Percentiles rank a stretch among this genome's conserved stretches.
Evolutionary conservation across 139 green algal genomes (phyloP).

Genomic region (Coccomyxa sp.): DNA sequence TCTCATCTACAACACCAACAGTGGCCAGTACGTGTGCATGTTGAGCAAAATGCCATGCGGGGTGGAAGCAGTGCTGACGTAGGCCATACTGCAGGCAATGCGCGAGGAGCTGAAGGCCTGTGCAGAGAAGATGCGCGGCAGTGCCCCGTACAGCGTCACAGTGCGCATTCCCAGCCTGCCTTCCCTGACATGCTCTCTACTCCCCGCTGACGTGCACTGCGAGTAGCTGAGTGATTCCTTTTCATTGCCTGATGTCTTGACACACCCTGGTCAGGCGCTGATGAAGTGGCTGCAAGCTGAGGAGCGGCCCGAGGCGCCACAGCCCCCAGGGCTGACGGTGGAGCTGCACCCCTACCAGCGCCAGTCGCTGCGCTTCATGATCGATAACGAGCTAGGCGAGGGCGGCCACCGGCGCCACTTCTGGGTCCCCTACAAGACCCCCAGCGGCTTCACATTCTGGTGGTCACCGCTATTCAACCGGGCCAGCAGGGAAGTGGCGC

Average conservation of each 20-base stretch:
- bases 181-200: neutral
- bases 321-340: slow-evolving; percentile 26
- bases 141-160: neutral
- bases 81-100: too few species aligned
- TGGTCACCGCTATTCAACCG: slow-evolving; percentile 41
- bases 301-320: slow-evolving; percentile 6
- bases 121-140: neutral
- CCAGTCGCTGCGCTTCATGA: slow-evolving; percentile 69
- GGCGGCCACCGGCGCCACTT: slow-evolving; percentile 27
- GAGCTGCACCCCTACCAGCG: slow-evolving; percentile 58
- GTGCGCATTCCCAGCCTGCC: neutral
- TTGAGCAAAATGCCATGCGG: neutral
- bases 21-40: too few species aligned
- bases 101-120: too few species aligned
- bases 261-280: slow-evolving; percentile 1
- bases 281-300: slow-evolving; percentile 16
- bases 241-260: too few species aligned
- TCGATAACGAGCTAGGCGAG: slow-evolving; percentile 36
- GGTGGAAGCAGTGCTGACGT: neutral
- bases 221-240: neutral
- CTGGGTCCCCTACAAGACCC: slow-evolving; percentile 11
- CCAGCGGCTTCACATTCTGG: slow-evolving; percentile 26
- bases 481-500: slow-evolving; percentile 26
- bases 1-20: neutral
- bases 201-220: neutral